Evolutionary conservation across 129 eudicot species (phyloP).

Genomic region (Tagetes erecta): DNA sequence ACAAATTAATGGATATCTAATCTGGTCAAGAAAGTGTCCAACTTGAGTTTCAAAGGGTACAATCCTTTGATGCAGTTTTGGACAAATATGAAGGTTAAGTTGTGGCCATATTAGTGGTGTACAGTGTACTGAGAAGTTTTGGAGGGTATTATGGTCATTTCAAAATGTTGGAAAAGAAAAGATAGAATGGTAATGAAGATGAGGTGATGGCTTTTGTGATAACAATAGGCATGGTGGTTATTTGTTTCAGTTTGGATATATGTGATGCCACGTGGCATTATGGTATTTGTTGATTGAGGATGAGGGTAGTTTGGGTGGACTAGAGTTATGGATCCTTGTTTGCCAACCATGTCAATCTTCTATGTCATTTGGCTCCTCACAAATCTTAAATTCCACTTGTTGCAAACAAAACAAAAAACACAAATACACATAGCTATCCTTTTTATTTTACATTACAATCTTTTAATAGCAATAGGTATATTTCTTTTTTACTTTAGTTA

Average conservation of each 20-base stretch:
- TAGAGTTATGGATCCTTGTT: slow-evolving; percentile 36
- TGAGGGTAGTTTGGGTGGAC: slow-evolving; percentile 57
- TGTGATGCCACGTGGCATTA: slow-evolving; percentile 62
- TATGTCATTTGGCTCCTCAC: slow-evolving; percentile 24
- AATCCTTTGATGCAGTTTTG: slow-evolving; percentile 7
- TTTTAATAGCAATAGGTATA: slow-evolving; percentile 13
- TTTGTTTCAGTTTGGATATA: slow-evolving; percentile 63
- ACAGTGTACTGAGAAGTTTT: background rate
- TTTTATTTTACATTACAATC: slow-evolving; percentile 11
- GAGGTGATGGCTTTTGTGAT: slow-evolving; percentile 55
- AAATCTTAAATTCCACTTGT: slow-evolving; percentile 29
- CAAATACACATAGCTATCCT: slow-evolving; percentile 3
- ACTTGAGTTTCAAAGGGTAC: slow-evolving; percentile 24
- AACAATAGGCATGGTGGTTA: slow-evolving; percentile 59
- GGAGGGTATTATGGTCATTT: slow-evolving; percentile 30
- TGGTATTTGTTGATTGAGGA: slow-evolving; percentile 56
- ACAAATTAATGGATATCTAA: background rate
- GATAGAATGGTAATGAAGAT: slow-evolving; percentile 40
- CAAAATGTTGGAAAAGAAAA: slow-evolving; percentile 4
- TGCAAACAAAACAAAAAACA: background rate
- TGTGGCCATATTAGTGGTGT: background rate
- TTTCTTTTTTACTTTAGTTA: slow-evolving; percentile 13
- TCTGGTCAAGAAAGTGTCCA: slow-evolving; percentile 16
- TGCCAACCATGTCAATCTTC: slow-evolving; percentile 32
- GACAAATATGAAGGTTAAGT: background rate